A percentile compares a stretch with the other conserved stretches of the same genome.
phyloP scores from a whole-genome alignment of 1,139 yeast species.

The Taphrina sp. region DNA sequence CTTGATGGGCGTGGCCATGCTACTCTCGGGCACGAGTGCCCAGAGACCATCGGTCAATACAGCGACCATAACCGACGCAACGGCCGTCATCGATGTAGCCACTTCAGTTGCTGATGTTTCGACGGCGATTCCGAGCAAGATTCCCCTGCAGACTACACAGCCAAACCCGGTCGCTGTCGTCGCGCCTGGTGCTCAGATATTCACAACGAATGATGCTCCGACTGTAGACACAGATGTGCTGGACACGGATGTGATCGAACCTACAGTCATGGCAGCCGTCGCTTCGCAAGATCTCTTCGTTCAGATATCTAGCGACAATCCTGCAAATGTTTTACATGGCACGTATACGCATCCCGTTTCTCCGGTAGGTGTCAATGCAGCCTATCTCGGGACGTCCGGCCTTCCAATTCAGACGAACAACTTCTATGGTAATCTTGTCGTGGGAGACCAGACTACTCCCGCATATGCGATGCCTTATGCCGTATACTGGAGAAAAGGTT shows the following conservation, averaged over 20 bases:
- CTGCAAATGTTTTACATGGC: slow-evolving; percentile 25
- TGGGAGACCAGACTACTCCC: slow-evolving; percentile 53
- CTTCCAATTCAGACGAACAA: slow-evolving; percentile 60
- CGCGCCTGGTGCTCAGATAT: slow-evolving; percentile 18
- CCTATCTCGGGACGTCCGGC: slow-evolving; percentile 11
- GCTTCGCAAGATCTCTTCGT: slow-evolving; percentile 25
- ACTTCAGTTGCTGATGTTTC: slow-evolving; percentile 8
- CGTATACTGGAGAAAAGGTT: slow-evolving; percentile 53
- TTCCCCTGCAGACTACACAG: slow-evolving; percentile 6
- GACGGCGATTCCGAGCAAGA: not conserved
- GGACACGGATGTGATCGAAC: slow-evolving; percentile 6
- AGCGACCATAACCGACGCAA: slow-evolving; percentile 28
- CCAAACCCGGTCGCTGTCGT: slow-evolving; percentile 4
- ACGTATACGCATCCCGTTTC: slow-evolving; percentile 5
- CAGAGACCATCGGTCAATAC: slow-evolving; percentile 16
- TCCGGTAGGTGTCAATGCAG: slow-evolving; percentile 1
- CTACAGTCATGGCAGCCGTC: slow-evolving; percentile 29
- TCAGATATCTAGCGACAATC: slow-evolving; percentile 31
- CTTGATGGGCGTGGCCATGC: not conserved
- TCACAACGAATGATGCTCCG: slow-evolving; percentile 9
- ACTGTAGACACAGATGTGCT: slow-evolving; percentile 6
- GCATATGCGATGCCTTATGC: slow-evolving; percentile 63
- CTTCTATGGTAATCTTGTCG: slow-evolving; percentile 63
- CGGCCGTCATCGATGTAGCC: slow-evolving; percentile 12
- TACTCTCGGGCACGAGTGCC: not conserved